These are phyloP conservation scores for Epichloe elymi DNA, from an alignment of 2,329 filamentous ascomycete species.

Conservation along the genomic window DNA sequence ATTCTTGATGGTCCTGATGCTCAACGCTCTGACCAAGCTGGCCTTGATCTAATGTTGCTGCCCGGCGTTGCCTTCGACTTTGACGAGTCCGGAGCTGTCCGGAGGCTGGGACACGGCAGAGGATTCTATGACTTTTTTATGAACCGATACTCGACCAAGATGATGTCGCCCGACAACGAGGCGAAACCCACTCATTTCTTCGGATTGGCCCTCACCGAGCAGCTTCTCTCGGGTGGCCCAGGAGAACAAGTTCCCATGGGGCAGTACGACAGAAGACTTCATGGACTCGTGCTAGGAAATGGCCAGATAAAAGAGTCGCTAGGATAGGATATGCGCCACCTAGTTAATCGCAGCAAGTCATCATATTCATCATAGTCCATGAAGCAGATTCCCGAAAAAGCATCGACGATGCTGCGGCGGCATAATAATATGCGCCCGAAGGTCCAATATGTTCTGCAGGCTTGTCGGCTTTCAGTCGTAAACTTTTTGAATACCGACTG, in stretches of 20 bases:
- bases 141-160: conserved; percentile 50
- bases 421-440: neutral
- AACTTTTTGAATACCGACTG: neutral
- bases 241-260: conserved; percentile 59
- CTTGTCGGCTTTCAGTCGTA: neutral
- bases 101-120: conserved; percentile 82
- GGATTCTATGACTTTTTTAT: conserved; percentile 97
- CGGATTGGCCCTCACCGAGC: conserved; percentile 75
- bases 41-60: conserved; percentile 77
- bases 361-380: no score
- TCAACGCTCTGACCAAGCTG: conserved; percentile 27
- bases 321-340: neutral
- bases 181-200: conserved; percentile 38
- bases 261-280: conserved; percentile 63
- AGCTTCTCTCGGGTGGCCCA: conserved; percentile 50
- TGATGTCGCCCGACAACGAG: conserved; percentile 20
- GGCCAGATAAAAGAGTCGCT: conserved; percentile 37
- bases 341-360: no score
- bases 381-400: neutral
- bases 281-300: conserved; percentile 63
- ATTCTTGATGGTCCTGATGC: conserved; percentile 52
- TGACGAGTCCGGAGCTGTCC: conserved; percentile 40
- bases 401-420: neutral
- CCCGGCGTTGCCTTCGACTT: conserved; percentile 86
- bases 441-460: neutral